A percentile compares a stretch with the other conserved stretches of the same genome.
Evolutionary conservation across 208 protist genomes (phyloP).

Genomic region (Acanthamoeba rhysodes): DNA sequence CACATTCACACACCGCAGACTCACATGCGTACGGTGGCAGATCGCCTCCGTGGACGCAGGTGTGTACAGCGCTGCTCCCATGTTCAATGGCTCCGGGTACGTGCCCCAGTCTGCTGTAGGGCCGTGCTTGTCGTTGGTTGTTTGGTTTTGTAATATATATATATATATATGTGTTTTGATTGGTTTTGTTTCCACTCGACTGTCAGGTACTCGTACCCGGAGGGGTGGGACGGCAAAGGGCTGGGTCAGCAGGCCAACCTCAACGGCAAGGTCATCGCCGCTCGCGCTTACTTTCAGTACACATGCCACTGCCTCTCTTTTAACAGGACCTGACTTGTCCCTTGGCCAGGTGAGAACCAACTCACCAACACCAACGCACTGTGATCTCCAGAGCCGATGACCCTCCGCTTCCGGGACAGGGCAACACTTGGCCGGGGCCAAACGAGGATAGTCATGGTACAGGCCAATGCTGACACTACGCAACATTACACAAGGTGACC

Average conservation of each 20-base stretch:
- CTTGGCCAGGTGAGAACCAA: no score
- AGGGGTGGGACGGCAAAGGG: background rate
- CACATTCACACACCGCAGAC: no score
- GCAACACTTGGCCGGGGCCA: background rate
- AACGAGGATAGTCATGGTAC: background rate
- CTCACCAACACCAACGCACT: background rate
- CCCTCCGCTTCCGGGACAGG: background rate
- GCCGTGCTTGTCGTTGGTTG: no score
- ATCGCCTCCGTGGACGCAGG: background rate
- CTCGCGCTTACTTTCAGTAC: background rate
- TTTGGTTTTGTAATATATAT: no score
- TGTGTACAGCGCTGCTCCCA: background rate
- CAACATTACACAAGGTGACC: background rate
- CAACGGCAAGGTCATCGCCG: constrained; percentile 15
- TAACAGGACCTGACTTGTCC: no score
- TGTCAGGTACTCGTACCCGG: constrained; percentile 13
- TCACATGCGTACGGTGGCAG: background rate
- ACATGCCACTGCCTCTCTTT: no score
- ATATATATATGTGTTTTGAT: no score
- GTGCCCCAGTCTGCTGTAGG: background rate
- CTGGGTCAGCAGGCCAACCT: background rate
- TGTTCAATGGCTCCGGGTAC: background rate
- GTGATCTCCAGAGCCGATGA: background rate
- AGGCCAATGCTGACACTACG: background rate
- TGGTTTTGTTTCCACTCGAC: no score